Evolutionary conservation across 2,329 filamentous ascomycete genomes (phyloP).

Genomic region (Stromatinia cepivora): DNA sequence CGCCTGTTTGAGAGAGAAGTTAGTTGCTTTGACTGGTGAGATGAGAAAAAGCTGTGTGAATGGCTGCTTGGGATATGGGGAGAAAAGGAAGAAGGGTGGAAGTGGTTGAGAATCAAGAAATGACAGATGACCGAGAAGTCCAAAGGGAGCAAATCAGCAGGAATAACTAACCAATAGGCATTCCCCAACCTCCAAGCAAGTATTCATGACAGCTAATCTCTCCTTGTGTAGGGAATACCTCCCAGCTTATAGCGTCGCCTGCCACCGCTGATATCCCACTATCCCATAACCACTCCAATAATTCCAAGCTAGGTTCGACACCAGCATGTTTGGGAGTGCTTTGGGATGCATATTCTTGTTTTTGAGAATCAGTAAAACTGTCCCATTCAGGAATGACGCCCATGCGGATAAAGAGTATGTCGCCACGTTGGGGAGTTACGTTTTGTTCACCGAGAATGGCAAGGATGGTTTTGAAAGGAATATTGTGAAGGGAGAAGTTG

Average conservation of each 20-base stretch:
- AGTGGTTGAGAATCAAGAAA: background rate
- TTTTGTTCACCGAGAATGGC: slow-evolving; percentile 42
- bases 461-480: slow-evolving; percentile 39
- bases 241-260: slow-evolving; percentile 17
- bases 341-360: slow-evolving; percentile 6
- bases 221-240: slow-evolving; percentile 4
- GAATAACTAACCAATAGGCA: slow-evolving; percentile 31
- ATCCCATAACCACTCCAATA: slow-evolving; percentile 20
- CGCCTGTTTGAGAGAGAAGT: slow-evolving; percentile 35
- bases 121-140: background rate
- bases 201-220: slow-evolving; percentile 18
- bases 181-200: slow-evolving; percentile 17
- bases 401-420: slow-evolving; percentile 44
- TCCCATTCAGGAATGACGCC: slow-evolving; percentile 42
- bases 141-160: background rate
- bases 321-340: slow-evolving; percentile 10
- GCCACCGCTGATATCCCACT: slow-evolving; percentile 7
- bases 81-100: background rate
- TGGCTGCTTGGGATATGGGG: too few relatives aligned
- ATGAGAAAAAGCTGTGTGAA: rapidly evolving
- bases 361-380: slow-evolving; percentile 27
- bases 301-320: slow-evolving; percentile 13
- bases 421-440: slow-evolving; percentile 41
- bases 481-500: slow-evolving; percentile 48
- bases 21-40: background rate